Conservation (phyloP, 139 green algal genomes). For the Picocystis salinarum region DNA sequence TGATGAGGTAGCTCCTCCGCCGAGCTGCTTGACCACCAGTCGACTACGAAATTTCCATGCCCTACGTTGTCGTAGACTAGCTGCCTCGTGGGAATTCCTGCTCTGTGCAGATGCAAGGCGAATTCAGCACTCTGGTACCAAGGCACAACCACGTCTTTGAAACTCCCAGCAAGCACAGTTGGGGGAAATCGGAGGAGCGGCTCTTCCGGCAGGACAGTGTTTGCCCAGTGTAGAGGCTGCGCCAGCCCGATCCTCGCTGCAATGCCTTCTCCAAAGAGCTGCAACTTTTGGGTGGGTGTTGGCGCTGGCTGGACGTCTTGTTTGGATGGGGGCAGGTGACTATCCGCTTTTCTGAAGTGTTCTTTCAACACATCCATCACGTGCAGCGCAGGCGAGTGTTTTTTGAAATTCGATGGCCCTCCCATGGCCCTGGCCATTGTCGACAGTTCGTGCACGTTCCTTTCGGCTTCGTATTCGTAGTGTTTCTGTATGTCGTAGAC, state of each 20-base stretch:
- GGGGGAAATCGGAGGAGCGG: conserved; percentile 19
- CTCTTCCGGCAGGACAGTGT: conserved; percentile 1
- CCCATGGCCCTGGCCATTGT: conserved; percentile 66
- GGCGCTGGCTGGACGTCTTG: too few species aligned
- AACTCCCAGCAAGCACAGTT: conserved; percentile 26
- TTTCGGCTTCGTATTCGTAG: conserved; percentile 47
- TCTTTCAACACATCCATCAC: background rate
- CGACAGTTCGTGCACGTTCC: conserved; percentile 45
- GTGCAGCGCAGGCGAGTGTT: conserved; percentile 30
- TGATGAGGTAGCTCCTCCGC: too few species aligned
- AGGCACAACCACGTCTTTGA: conserved; percentile 27
- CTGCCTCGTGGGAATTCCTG: conserved; percentile 22
- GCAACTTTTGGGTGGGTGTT: too few species aligned
- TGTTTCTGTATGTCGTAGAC: conserved; percentile 69
- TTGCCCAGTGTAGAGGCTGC: background rate
- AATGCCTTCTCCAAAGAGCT: conserved; percentile 25
- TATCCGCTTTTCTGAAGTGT: background rate
- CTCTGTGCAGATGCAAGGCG: conserved; percentile 23
- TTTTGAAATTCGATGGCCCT: conserved; percentile 28
- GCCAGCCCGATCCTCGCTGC: conserved; percentile 20
- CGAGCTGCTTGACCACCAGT: too few species aligned
- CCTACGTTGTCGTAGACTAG: conserved; percentile 37
- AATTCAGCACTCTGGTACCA: conserved; percentile 38
- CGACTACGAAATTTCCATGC: conserved; percentile 31
- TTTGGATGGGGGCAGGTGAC: background rate